Conservation (phyloP, 2,329 filamentous ascomycete genomes). For the Fusarium guadeloupense region DNA sequence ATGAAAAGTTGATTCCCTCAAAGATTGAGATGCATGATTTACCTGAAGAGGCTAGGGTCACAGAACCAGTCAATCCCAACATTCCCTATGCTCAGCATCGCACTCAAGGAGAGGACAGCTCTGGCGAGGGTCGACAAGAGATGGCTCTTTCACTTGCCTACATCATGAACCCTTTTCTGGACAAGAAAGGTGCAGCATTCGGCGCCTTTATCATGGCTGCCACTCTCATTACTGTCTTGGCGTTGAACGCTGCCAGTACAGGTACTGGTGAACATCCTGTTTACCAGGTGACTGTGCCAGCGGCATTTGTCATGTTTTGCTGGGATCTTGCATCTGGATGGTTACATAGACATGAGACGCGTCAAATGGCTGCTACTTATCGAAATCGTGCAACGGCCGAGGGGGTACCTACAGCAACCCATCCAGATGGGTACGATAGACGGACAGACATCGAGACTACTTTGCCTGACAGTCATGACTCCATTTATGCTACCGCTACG, state of each 20-base stretch:
- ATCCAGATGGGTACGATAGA: not conserved
- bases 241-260: conserved; percentile 69
- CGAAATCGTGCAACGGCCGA: conserved; percentile 43
- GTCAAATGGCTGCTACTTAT: conserved; percentile 67
- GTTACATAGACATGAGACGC: conserved; percentile 69
- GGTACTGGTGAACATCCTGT: conserved; percentile 64
- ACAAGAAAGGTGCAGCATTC: conserved; percentile 71
- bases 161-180: conserved; percentile 79
- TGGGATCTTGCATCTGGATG: conserved; percentile 74
- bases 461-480: not conserved
- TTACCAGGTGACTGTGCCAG: conserved; percentile 75
- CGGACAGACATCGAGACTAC: not conserved
- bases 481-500: not conserved
- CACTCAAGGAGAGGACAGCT: conserved; percentile 61
- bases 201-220: conserved; percentile 72
- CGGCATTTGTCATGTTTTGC: conserved; percentile 72
- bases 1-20: conserved; percentile 69
- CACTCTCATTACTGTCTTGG: conserved; percentile 72
- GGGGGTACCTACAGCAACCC: not conserved
- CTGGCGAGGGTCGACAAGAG: conserved; percentile 55
- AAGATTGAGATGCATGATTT: conserved; percentile 75
- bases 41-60: conserved; percentile 61
- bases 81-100: conserved; percentile 71
- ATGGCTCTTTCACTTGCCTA: conserved; percentile 72
- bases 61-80: conserved; percentile 74